Conservation (phyloP, 345 rosid species). For the Acer yangbiense region DNA sequence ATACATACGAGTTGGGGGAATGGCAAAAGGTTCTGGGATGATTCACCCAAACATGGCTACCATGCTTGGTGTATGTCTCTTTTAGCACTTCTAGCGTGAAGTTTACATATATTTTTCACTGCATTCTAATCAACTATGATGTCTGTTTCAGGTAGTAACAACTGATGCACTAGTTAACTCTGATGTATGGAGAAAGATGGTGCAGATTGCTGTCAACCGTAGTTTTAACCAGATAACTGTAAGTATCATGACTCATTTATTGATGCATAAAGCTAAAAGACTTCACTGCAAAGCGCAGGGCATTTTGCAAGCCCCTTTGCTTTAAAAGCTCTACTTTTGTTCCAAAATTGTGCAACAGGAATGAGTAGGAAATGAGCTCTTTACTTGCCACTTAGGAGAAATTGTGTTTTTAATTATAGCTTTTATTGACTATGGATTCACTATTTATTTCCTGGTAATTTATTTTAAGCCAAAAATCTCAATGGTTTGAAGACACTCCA, state of each 20-base stretch:
- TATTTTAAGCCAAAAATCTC: not conserved
- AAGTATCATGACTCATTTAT: constrained; percentile 31
- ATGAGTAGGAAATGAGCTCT: not conserved
- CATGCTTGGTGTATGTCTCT: constrained; percentile 81
- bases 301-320: not conserved
- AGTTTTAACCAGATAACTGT: constrained; percentile 99
- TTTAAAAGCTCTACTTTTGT: not conserved
- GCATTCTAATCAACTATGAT: constrained; percentile 12
- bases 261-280: not conserved
- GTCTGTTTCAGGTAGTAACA: constrained; percentile 75
- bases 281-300: not conserved
- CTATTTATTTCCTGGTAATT: not conserved
- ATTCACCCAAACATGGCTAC: constrained; percentile 99
- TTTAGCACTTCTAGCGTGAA: constrained; percentile 22
- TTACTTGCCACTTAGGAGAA: not conserved
- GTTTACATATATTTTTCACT: constrained; percentile 5
- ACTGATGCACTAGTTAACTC: constrained; percentile 81
- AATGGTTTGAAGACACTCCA: not conserved
- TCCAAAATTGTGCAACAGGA: not conserved
- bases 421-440: not conserved
- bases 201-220: constrained; percentile 72
- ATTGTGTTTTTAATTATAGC: not conserved
- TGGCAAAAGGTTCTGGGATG: constrained; percentile 99
- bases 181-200: constrained; percentile 96
- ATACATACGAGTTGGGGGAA: constrained; percentile 77